Evolutionary conservation across 768 basidiomycete genomes (phyloP).

Genomic region (Macrolepiota dolichaula): DNA sequence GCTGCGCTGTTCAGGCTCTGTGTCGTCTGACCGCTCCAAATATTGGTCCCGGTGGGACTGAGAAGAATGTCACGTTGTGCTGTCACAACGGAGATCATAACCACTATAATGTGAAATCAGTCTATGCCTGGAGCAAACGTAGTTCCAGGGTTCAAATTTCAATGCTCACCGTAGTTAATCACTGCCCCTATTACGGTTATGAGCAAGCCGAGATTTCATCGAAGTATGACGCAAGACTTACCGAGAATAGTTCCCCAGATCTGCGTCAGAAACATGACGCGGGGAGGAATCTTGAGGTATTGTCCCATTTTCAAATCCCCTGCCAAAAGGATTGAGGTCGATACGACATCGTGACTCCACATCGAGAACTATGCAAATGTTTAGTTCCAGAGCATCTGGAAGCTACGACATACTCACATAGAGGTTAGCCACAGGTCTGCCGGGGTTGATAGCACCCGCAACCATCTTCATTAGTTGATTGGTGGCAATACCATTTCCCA

Average conservation of each 20-base stretch:
- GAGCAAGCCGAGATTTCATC: neutral
- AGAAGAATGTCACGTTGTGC: constrained; percentile 53
- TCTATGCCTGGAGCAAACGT: constrained; percentile 4
- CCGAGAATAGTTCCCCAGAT: constrained; percentile 64
- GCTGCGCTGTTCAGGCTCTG: constrained; percentile 57
- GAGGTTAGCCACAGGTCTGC: constrained; percentile 65
- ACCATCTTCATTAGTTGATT: constrained; percentile 67
- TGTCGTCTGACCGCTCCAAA: constrained; percentile 55
- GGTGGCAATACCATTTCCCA: constrained; percentile 60
- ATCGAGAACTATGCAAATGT: constrained; percentile 47
- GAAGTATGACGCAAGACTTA: constrained; percentile 12
- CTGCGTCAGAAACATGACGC: constrained; percentile 62
- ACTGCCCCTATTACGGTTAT: constrained; percentile 26
- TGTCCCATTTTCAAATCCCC: constrained; percentile 72
- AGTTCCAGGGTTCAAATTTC: neutral
- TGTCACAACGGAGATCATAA: constrained; percentile 55
- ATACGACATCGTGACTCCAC: constrained; percentile 64
- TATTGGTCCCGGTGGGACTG: constrained; percentile 50
- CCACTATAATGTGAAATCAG: constrained; percentile 30
- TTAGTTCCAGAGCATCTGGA: neutral
- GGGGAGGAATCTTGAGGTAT: constrained; percentile 65
- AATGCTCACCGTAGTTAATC: constrained; percentile 32
- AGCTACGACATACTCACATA: constrained; percentile 37
- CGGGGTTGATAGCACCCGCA: constrained; percentile 56
- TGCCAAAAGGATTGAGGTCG: constrained; percentile 50